Evolutionary conservation across 768 basidiomycete species (phyloP).

Genomic region (Podaxis mareebaensis): DNA sequence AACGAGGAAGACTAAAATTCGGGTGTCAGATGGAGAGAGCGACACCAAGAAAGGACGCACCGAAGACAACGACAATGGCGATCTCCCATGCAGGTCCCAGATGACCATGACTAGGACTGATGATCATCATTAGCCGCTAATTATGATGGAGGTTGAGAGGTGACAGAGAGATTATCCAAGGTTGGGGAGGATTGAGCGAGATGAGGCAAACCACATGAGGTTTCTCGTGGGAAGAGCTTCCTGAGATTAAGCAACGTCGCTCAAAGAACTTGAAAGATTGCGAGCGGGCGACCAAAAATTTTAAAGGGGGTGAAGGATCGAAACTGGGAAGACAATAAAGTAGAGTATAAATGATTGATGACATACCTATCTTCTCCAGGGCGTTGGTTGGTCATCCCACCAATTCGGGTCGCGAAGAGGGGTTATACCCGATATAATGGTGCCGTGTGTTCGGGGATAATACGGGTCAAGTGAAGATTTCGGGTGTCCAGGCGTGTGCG

Average conservation of each 20-base stretch:
- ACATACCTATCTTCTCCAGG: slow-evolving; percentile 1
- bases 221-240: neutral
- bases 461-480: neutral
- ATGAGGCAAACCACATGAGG: too few relatives aligned
- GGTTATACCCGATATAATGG: neutral
- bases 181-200: neutral
- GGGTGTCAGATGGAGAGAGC: neutral
- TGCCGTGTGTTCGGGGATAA: neutral
- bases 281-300: neutral
- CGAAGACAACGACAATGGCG: slow-evolving; percentile 33
- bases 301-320: neutral
- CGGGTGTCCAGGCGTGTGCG: neutral
- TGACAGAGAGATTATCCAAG: neutral
- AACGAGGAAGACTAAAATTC: slow-evolving; percentile 25
- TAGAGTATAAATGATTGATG: neutral
- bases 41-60: slow-evolving; percentile 25
- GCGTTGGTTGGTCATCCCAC: neutral
- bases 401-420: neutral
- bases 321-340: neutral
- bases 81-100: slow-evolving; percentile 39
- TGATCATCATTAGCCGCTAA: neutral
- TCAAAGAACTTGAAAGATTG: neutral
- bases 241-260: neutral
- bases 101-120: slow-evolving; percentile 33
- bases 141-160: neutral